These are phyloP conservation scores for Kuraishia floccosa DNA, from an alignment of 805 yeast genomes.

Conservation along the genomic window DNA sequence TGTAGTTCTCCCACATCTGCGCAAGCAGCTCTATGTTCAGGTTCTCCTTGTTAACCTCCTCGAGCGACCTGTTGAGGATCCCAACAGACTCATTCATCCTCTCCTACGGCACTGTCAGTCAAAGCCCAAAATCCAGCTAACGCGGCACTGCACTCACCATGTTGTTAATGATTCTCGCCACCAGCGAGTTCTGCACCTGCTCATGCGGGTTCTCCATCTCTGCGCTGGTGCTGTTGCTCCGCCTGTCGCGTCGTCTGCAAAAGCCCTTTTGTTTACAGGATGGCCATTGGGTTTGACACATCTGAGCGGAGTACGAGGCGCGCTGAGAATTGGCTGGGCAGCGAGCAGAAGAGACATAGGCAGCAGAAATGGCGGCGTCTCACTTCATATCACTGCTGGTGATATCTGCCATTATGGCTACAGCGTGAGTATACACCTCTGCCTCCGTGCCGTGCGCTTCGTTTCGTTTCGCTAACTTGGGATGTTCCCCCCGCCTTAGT, in stretches of 20 bases:
- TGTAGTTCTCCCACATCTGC: slow-evolving; percentile 72
- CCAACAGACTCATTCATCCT: slow-evolving; percentile 61
- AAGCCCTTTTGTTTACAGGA: too few relatives aligned
- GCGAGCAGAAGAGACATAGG: too few relatives aligned
- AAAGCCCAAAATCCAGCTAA: slow-evolving; percentile 2
- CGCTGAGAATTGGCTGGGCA: too few relatives aligned
- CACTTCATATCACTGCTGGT: too few relatives aligned
- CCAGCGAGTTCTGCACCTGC: slow-evolving; percentile 64
- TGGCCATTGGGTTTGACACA: too few relatives aligned
- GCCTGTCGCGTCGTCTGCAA: too few relatives aligned
- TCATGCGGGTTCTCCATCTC: slow-evolving; percentile 81
- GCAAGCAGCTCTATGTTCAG: slow-evolving; percentile 61
- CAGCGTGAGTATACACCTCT: slow-evolving; percentile 2
- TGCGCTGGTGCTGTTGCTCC: too few relatives aligned
- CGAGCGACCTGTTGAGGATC: slow-evolving; percentile 49
- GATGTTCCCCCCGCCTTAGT: slow-evolving; percentile 6
- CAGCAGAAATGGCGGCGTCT: too few relatives aligned
- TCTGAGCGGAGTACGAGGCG: too few relatives aligned
- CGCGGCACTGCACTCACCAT: slow-evolving; percentile 39
- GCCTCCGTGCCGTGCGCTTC: too few relatives aligned
- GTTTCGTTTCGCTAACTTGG: too few relatives aligned
- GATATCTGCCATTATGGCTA: slow-evolving; percentile 3
- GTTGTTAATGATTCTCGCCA: slow-evolving; percentile 66
- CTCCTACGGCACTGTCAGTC: slow-evolving; percentile 27
- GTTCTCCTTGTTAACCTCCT: slow-evolving; percentile 52